Evolutionary conservation across 495 filamentous ascomycete species (phyloP).

Genomic region (Chaetomidium leptoderma): DNA sequence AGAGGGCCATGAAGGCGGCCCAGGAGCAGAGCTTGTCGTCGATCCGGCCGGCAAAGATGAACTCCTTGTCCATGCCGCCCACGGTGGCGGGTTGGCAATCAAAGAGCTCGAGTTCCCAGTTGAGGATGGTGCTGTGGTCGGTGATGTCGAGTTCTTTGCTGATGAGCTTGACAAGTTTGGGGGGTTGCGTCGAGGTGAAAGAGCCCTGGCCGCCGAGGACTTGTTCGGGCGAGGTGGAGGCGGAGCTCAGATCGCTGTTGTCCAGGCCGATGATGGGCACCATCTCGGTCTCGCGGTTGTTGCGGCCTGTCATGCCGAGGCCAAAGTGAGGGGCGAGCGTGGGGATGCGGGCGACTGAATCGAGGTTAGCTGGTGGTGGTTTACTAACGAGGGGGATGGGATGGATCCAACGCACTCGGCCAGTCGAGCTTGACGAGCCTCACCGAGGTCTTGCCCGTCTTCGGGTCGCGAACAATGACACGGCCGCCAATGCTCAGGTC

Average conservation of each 20-base stretch:
- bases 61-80: constrained; percentile 84
- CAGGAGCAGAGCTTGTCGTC: constrained; percentile 97
- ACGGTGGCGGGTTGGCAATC: constrained; percentile 82
- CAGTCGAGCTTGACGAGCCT: constrained; percentile 87
- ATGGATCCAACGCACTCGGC: constrained; percentile 52
- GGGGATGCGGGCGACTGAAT: constrained; percentile 74
- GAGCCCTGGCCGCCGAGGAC: constrained; percentile 49
- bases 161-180: constrained; percentile 78
- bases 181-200: constrained; percentile 77
- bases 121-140: constrained; percentile 69
- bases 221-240: constrained; percentile 29
- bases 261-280: constrained; percentile 91
- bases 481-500: constrained; percentile 87
- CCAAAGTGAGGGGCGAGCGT: constrained; percentile 95
- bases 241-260: constrained; percentile 52
- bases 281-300: constrained; percentile 90
- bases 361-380: neutral
- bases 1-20: constrained; percentile 80
- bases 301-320: constrained; percentile 64
- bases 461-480: constrained; percentile 71
- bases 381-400: neutral
- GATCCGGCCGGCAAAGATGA: constrained; percentile 92
- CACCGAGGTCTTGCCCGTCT: constrained; percentile 70
- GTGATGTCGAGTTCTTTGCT: constrained; percentile 64
- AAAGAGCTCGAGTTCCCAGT: constrained; percentile 97